Conservation (phyloP, 768 basidiomycete genomes). For the Grammothele lineata region DNA sequence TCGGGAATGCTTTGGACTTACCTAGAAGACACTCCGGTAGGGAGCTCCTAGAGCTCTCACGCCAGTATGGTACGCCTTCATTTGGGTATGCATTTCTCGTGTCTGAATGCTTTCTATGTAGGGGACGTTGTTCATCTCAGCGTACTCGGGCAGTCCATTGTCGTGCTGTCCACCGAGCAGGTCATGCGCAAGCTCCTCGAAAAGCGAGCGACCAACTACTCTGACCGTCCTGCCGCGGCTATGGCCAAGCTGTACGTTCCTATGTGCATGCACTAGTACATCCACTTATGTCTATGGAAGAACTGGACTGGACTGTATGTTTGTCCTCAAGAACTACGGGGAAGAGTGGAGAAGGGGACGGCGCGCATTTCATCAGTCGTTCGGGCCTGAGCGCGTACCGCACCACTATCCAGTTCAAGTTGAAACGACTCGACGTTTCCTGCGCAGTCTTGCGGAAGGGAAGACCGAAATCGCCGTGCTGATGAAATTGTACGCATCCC, state of each 20-base stretch:
- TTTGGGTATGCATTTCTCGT: background rate
- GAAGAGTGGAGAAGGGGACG: constrained; percentile 10
- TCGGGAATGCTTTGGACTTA: constrained; percentile 23
- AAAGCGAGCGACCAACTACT: constrained; percentile 20
- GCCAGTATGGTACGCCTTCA: too few relatives aligned
- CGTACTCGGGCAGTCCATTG: constrained; percentile 16
- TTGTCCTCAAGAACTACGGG: background rate
- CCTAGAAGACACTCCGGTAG: constrained; percentile 14
- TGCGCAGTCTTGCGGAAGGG: background rate
- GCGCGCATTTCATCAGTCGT: constrained; percentile 7
- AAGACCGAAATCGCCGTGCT: constrained; percentile 6
- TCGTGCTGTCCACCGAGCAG: constrained; percentile 17
- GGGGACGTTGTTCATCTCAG: constrained; percentile 21
- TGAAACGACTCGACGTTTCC: constrained; percentile 1
- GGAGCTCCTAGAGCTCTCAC: background rate
- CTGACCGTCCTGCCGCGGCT: constrained; percentile 14
- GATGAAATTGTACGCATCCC: constrained; percentile 3
- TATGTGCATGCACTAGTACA: background rate
- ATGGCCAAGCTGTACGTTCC: constrained; percentile 22
- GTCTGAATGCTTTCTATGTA: background rate
- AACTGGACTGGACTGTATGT: constrained; percentile 1
- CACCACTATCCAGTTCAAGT: constrained; percentile 2
- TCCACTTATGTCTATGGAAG: background rate
- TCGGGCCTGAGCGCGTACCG: constrained; percentile 1
- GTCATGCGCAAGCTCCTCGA: constrained; percentile 18